These are phyloP conservation scores for Penstemon barbatus DNA, from an alignment of 257 asterid genomes.

Conservation along the genomic window DNA sequence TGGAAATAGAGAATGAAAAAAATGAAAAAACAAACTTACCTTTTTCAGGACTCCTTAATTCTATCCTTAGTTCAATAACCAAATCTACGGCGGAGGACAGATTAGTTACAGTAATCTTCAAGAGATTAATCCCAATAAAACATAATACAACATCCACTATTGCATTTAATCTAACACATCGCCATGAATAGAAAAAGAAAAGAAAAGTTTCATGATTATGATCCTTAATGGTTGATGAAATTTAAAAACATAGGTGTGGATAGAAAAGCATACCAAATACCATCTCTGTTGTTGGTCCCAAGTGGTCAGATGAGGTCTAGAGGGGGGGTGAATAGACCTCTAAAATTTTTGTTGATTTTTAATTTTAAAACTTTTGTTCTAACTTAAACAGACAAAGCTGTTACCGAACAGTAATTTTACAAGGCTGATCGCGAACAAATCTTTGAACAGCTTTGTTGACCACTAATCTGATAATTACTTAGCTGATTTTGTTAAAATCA, in stretches of 20 bases:
- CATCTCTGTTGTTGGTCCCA: too few species aligned
- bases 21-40: conserved; percentile 38
- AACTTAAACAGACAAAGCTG: too few species aligned
- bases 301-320: too few species aligned
- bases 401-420: too few species aligned
- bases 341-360: too few species aligned
- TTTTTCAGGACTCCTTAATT: conserved; percentile 52
- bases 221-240: neutral
- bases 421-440: too few species aligned
- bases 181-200: neutral
- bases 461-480: too few species aligned
- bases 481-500: too few species aligned
- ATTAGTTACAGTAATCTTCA: conserved; percentile 74
- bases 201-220: too few species aligned
- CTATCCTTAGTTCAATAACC: neutral
- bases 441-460: too few species aligned
- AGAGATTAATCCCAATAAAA: conserved; percentile 56
- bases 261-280: conserved; percentile 55
- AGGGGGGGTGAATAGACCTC: too few species aligned
- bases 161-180: conserved; percentile 2
- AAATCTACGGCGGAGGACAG: conserved; percentile 73
- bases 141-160: neutral
- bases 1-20: conserved; percentile 9
- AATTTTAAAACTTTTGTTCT: too few species aligned
- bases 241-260: conserved; percentile 1